Conservation (phyloP, 1,139 yeast genomes). For the Yarrowia galli region DNA sequence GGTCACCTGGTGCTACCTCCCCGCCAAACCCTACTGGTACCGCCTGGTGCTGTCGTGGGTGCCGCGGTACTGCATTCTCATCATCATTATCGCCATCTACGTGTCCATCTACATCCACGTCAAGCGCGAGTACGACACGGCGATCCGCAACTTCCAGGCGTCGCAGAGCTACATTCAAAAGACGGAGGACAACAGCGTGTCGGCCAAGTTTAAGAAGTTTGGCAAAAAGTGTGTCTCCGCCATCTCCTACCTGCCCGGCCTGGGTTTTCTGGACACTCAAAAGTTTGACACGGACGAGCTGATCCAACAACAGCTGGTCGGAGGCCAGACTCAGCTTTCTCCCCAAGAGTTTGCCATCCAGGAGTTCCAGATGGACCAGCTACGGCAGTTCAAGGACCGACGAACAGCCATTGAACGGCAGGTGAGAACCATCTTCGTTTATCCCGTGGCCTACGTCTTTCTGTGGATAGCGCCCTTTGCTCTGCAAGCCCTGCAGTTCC, state of each 20-base stretch:
- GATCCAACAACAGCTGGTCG: slow-evolving; percentile 14
- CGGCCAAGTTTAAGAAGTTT: slow-evolving; percentile 33
- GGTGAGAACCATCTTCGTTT: slow-evolving; percentile 78
- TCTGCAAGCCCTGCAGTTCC: slow-evolving; percentile 67
- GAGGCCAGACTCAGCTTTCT: slow-evolving; percentile 4
- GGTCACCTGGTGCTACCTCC: slow-evolving; percentile 82
- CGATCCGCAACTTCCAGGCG: slow-evolving; percentile 46
- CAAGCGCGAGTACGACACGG: slow-evolving; percentile 51
- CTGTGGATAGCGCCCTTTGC: slow-evolving; percentile 84
- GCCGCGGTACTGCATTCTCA: slow-evolving; percentile 71
- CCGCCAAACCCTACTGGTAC: slow-evolving; percentile 75
- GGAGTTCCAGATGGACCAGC: slow-evolving; percentile 64
- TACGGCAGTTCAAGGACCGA: slow-evolving; percentile 65
- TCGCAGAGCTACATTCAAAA: slow-evolving; percentile 44
- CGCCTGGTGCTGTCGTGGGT: slow-evolving; percentile 78
- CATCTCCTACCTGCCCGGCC: slow-evolving; percentile 47
- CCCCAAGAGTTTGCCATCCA: slow-evolving; percentile 47
- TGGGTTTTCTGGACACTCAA: slow-evolving; percentile 44
- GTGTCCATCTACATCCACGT: slow-evolving; percentile 75
- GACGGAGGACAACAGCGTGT: slow-evolving; percentile 25
- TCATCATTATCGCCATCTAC: slow-evolving; percentile 68
- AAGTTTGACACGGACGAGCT: slow-evolving; percentile 33
- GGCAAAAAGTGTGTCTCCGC: slow-evolving; percentile 40
- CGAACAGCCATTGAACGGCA: slow-evolving; percentile 76
- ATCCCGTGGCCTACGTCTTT: slow-evolving; percentile 80